Base-by-base conservation (phyloP, 768 basidiomycete genomes). In the Fibroporia radiculosa region DNA sequence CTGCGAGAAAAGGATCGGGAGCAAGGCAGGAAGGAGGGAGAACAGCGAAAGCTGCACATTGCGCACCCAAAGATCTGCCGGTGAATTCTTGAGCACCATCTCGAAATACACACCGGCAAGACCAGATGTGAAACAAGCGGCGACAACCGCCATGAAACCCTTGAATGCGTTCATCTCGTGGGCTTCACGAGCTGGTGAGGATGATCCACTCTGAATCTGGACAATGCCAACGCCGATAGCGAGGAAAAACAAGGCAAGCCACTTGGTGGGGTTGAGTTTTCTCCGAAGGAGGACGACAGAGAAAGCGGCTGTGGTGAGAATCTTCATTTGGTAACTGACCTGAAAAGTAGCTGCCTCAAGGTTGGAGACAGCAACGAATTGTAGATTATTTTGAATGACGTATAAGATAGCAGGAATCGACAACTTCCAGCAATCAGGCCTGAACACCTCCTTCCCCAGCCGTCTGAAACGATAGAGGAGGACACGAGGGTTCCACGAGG, bases 101-200 rank as follows among this genome's bases (percentile, higher is more conserved):
- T 98, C 95, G 54, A 98, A 98, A 67, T 98, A 98, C 22, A 97
- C 93, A 5, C 93, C 93, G 0, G 93, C 93, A 35, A 98, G 78
- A 20, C 95, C 95, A 0, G 92, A 95, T 0, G 93, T 96, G 61
- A 95, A 80, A 68, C 95, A 98, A 0, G 95, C 93, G 12, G 83
- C 78, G 6, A 79, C 73, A 41, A 98, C 93, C 1, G 95, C 95
- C 38, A 86, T 58, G 65, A 98, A 93, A 0, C 95, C 95, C 50
- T 80, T 90, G 48, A 84, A 60, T 7, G 83, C 79, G 50, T 82
- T 75, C 90, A 96, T 93, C 27, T 74, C 68, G 52, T 79, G 73
- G 22, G 34, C 29, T 41, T 26, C 25, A 16, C 19, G 19, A 14
- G 27, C 38, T 20, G 41, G 29, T 3, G 51, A 49, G 6, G 50